phyloP scores from a whole-genome alignment of 2,329 filamentous ascomycete species.

The Grosmannia clavigera region DNA sequence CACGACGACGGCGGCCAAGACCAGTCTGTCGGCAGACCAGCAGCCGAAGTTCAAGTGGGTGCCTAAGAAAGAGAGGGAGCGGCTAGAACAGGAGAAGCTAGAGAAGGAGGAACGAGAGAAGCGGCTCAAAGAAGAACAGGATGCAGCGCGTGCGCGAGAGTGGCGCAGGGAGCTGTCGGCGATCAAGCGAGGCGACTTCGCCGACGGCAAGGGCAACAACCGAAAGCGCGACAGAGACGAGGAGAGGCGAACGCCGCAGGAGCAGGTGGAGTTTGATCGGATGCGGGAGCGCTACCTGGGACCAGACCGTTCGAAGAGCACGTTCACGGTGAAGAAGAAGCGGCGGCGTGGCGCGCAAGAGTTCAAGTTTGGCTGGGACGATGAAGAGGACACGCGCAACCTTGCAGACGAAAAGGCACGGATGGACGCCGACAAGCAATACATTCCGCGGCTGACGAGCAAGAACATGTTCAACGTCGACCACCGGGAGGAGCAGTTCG shows the following conservation, averaged over 20 bases:
- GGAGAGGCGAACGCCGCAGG: slow-evolving; percentile 26
- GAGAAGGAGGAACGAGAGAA: slow-evolving; percentile 37
- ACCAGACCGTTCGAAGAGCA: slow-evolving; percentile 68
- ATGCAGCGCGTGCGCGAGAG: slow-evolving; percentile 15
- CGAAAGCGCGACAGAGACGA: slow-evolving; percentile 3
- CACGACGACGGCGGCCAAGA: not conserved
- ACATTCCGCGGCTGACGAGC: slow-evolving; percentile 6
- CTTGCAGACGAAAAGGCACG: slow-evolving; percentile 23
- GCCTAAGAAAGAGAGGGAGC: slow-evolving; percentile 70
- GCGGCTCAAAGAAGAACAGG: slow-evolving; percentile 11
- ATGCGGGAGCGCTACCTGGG: slow-evolving; percentile 82
- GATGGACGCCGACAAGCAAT: slow-evolving; percentile 58
- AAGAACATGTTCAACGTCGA: slow-evolving; percentile 9
- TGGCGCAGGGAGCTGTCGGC: slow-evolving; percentile 11
- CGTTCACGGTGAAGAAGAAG: slow-evolving; percentile 93
- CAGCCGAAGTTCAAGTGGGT: slow-evolving; percentile 39
- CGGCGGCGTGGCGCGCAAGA: slow-evolving; percentile 85
- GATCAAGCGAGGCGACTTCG: slow-evolving; percentile 11
- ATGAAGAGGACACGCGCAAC: slow-evolving; percentile 76
- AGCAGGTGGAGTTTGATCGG: slow-evolving; percentile 60
- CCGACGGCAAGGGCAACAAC: slow-evolving; percentile 12
- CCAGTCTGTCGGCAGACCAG: not conserved
- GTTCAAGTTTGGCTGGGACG: slow-evolving; percentile 98
- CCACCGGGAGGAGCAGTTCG: slow-evolving; percentile 9
- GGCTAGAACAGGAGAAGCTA: slow-evolving; percentile 65